Evolutionary conservation across 2,329 filamentous ascomycete genomes (phyloP).

Genomic region (Diplodia scrobiculata): DNA sequence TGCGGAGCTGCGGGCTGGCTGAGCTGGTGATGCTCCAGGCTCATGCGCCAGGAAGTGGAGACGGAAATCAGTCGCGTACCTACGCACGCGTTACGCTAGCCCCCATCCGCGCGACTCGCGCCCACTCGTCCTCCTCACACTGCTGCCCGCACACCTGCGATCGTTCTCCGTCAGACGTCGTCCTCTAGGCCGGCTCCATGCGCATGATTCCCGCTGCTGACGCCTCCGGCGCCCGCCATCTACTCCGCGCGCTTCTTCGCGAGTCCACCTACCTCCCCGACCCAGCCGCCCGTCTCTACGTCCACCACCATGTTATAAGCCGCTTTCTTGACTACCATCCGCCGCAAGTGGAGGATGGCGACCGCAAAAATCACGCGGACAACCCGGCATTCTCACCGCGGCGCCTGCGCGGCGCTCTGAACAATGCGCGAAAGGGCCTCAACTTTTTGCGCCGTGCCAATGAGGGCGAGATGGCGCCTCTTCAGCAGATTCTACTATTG

Average conservation of each 20-base stretch:
- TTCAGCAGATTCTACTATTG: conserved; percentile 57
- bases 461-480: conserved; percentile 54
- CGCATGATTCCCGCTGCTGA: background rate
- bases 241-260: conserved; percentile 60
- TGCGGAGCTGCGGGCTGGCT: conserved; percentile 34
- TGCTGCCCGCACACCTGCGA: background rate
- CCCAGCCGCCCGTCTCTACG: conserved; percentile 54
- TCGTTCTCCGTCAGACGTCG: background rate
- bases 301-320: conserved; percentile 52
- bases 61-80: conserved; percentile 17
- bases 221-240: conserved; percentile 39
- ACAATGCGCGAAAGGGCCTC: conserved; percentile 41
- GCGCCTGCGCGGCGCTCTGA: conserved; percentile 18
- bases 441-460: conserved; percentile 58
- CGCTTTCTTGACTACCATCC: conserved; percentile 54
- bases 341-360: background rate
- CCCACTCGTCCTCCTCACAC: background rate
- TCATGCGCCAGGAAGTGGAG: conserved; percentile 22
- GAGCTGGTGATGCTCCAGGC: conserved; percentile 19
- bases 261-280: conserved; percentile 65
- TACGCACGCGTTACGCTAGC: conserved; percentile 23
- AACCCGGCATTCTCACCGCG: conserved; percentile 19
- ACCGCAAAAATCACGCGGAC: background rate
- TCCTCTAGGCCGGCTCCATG: background rate
- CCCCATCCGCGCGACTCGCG: conserved; percentile 18